phyloP scores from a whole-genome alignment of 495 filamentous ascomycete genomes.

The Viridothelium virens region DNA sequence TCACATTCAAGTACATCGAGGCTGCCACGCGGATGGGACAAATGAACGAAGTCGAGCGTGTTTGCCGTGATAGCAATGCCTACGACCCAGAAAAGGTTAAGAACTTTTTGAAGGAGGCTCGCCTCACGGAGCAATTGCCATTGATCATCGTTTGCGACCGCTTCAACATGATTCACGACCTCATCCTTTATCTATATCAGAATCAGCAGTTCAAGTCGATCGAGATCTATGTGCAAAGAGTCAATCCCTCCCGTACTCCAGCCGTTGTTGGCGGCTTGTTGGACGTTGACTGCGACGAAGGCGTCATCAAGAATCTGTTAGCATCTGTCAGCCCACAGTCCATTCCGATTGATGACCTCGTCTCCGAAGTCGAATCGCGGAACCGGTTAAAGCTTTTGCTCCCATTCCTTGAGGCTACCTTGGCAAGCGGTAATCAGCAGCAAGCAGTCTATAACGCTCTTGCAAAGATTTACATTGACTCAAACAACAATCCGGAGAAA shows the following conservation, averaged over 20 bases:
- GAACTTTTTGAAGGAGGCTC: slow-evolving; percentile 98
- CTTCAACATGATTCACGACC: slow-evolving; percentile 95
- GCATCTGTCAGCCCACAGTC: slow-evolving; percentile 72
- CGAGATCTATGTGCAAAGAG: slow-evolving; percentile 97
- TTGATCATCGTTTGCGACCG: slow-evolving; percentile 98
- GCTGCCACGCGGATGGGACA: slow-evolving; percentile 88
- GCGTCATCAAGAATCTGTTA: slow-evolving; percentile 90
- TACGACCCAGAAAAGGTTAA: slow-evolving; percentile 98
- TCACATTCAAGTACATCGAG: slow-evolving; percentile 99
- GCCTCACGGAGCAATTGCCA: slow-evolving; percentile 83
- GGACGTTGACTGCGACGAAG: slow-evolving; percentile 95
- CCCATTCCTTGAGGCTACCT: slow-evolving; percentile 90
- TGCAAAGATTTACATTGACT: slow-evolving; percentile 99
- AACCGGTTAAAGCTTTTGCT: slow-evolving; percentile 94
- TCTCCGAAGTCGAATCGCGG: slow-evolving; percentile 85
- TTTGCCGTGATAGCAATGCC: slow-evolving; percentile 79
- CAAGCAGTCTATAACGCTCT: slow-evolving; percentile 97
- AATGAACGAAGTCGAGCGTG: slow-evolving; percentile 89
- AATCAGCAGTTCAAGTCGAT: slow-evolving; percentile 99
- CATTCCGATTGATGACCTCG: slow-evolving; percentile 93
- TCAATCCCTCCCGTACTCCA: slow-evolving; percentile 90
- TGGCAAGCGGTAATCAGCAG: slow-evolving; percentile 89
- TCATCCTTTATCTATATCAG: slow-evolving; percentile 96
- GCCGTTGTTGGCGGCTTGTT: slow-evolving; percentile 92
- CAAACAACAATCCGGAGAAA: slow-evolving; percentile 97